Evolutionary conservation across 768 basidiomycete species (phyloP).

Genomic region (Lepiota venenata): DNA sequence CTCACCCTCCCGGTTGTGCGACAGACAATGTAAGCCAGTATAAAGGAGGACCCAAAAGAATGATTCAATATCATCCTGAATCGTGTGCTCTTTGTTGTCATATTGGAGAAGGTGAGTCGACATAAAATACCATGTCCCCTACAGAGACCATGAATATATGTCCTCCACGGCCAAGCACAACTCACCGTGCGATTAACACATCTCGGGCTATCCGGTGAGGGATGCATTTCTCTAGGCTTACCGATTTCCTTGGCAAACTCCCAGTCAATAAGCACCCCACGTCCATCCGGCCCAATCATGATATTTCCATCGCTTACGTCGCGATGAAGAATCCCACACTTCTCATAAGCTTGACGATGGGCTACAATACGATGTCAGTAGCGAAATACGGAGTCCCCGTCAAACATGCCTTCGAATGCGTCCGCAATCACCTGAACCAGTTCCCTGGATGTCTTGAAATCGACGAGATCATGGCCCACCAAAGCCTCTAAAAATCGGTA

Average conservation of each 20-base stretch:
- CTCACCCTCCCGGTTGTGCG: no score
- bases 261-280: constrained; percentile 23
- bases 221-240: background rate
- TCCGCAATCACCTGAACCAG: constrained; percentile 18
- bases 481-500: constrained; percentile 19
- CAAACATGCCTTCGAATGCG: constrained; percentile 20
- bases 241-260: constrained; percentile 15
- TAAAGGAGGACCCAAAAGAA: constrained; percentile 15
- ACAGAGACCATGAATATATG: background rate
- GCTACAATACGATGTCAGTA: constrained; percentile 14
- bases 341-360: constrained; percentile 17
- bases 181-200: constrained; percentile 15
- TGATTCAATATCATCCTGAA: constrained; percentile 30
- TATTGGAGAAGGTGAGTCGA: constrained; percentile 18
- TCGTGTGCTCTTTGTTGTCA: constrained; percentile 15
- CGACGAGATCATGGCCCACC: constrained; percentile 13
- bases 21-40: no score
- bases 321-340: constrained; percentile 19
- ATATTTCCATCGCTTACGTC: constrained; percentile 26
- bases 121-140: constrained; percentile 33
- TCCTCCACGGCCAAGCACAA: background rate
- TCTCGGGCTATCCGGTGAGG: background rate
- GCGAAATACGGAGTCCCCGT: background rate
- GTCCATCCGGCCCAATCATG: constrained; percentile 13
- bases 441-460: constrained; percentile 15